phyloP scores from a whole-genome alignment of 306 rosid genomes.

The Astragalus glycyphyllos region DNA sequence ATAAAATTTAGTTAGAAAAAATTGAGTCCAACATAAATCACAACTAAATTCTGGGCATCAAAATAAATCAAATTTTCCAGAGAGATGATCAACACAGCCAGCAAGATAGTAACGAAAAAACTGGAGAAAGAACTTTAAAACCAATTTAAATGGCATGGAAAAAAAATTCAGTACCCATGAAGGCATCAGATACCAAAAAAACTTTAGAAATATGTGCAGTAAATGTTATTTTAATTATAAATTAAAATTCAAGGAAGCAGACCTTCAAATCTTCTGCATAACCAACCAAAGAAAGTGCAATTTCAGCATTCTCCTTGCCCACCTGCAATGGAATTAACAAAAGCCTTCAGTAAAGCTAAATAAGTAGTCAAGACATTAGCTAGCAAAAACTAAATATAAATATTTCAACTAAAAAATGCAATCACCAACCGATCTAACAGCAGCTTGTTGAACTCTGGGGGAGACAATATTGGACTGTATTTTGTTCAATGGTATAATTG shows the following conservation, averaged over 20 bases:
- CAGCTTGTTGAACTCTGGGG: conserved; percentile 63
- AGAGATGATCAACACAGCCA: neutral
- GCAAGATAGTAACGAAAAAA: conserved; percentile 27
- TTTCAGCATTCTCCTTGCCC: conserved; percentile 81
- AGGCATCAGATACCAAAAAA: conserved; percentile 2
- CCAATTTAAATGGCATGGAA: conserved; percentile 31
- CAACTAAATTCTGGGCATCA: neutral
- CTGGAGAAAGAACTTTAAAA: conserved; percentile 2
- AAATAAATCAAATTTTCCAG: conserved; percentile 4
- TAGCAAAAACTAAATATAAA: neutral
- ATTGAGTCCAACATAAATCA: conserved; percentile 14
- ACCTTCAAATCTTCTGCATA: conserved; percentile 87
- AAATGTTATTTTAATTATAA: conserved; percentile 30
- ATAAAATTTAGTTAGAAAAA: conserved; percentile 34
- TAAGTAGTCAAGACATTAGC: conserved; percentile 23
- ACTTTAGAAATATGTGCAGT: neutral
- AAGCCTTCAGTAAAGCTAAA: conserved; percentile 30
- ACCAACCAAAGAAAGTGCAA: conserved; percentile 92
- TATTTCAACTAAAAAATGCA: conserved; percentile 14
- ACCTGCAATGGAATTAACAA: conserved; percentile 61
- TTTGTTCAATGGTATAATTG: conserved; percentile 94
- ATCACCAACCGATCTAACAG: conserved; percentile 70
- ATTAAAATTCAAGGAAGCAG: conserved; percentile 45
- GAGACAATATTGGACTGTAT: conserved; percentile 69
- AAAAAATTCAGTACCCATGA: conserved; percentile 35